Evolutionary conservation across 352 stramenopile genomes (phyloP), one percentile per base, ranked within the genome.

Genomic region (Phytophthora vignae): DNA sequence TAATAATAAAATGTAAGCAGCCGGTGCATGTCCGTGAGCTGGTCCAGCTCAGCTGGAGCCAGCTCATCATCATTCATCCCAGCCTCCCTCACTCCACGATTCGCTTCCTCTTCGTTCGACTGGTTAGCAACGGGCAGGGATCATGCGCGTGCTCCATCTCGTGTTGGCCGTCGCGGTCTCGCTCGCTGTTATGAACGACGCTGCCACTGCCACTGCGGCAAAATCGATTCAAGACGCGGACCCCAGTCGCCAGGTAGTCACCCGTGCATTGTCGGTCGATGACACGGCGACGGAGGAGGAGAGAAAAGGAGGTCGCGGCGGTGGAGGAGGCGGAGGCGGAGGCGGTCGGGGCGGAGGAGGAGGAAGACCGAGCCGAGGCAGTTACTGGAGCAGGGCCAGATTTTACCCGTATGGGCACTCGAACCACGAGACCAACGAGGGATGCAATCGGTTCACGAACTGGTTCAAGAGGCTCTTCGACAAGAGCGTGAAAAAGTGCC

Each of bases 361-460:
- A 17, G 57, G 57, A 17, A n/a, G 31, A 49, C 60, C 4, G 44
- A 59, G 22, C 2, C 22, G 22, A 27, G 22, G 22, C 22, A 0
- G 2, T 27, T 27, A 27, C 22, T 27, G 22, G 22, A 27, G 22
- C 22, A 27, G 22, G 22, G 0, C 22, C 22, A 1, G 22, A 1
- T 27, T 27, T 27, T 27, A 27, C 22, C 22, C 22, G 22, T 27
- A 27, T 27, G 22, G 22, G 22, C 22, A 27, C 22, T 27, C 49
- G 17, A 17, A 8, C 38, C 12, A 22, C 63, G 40, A 53, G 54
- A 38, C 25, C 27, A 46, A 58, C 42, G 64, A 69, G 29, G 64
- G 59, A 36, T 69, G 63, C 54, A 69, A 69, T 25, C 54, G 63
- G 10, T 64, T 69, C 33, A 64, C 31, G 0, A 69, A 69, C 61